Evolutionary conservation across 495 filamentous ascomycete genomes (phyloP).

Genomic region (Penicillium taxi): DNA sequence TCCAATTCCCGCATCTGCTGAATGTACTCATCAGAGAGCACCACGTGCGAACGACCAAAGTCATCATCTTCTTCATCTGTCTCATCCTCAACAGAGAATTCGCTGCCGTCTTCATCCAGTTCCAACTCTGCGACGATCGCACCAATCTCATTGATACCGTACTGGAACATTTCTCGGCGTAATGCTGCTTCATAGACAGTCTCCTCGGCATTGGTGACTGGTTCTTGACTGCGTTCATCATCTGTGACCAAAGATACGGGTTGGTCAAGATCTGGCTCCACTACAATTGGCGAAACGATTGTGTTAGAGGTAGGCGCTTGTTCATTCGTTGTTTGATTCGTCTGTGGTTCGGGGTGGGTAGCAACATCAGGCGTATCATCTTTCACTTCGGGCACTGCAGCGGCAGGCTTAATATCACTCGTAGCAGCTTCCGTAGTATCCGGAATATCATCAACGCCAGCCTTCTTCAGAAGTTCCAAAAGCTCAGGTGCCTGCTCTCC

Average conservation of each 20-base stretch:
- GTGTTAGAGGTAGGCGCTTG: conserved; percentile 2
- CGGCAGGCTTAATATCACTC: not conserved
- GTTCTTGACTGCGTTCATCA: conserved; percentile 20
- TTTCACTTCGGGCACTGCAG: not conserved
- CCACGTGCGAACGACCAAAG: conserved; percentile 56
- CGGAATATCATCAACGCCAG: conserved; percentile 51
- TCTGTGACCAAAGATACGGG: conserved; percentile 16
- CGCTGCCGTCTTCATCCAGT: conserved; percentile 60
- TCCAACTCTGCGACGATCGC: conserved; percentile 90
- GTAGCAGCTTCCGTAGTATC: conserved; percentile 13
- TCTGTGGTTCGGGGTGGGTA: not conserved
- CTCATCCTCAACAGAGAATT: conserved; percentile 52
- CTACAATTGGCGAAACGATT: not conserved
- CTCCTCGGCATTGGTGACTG: conserved; percentile 50
- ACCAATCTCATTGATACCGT: conserved; percentile 75
- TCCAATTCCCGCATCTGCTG: conserved; percentile 79
- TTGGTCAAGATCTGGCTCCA: conserved; percentile 11
- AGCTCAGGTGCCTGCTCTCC: conserved; percentile 54
- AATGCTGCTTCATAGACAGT: conserved; percentile 70
- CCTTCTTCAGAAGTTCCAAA: conserved; percentile 60
- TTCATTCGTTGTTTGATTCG: not conserved
- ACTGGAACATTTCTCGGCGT: conserved; percentile 86
- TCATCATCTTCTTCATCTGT: conserved; percentile 55
- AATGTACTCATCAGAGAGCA: conserved; percentile 64
- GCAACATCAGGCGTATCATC: not conserved